A percentile compares a stretch with the other conserved stretches of the same genome.
Evolutionary conservation across 1,284 basidiomycete species (phyloP).

Genomic region (Mixia osmundae): DNA sequence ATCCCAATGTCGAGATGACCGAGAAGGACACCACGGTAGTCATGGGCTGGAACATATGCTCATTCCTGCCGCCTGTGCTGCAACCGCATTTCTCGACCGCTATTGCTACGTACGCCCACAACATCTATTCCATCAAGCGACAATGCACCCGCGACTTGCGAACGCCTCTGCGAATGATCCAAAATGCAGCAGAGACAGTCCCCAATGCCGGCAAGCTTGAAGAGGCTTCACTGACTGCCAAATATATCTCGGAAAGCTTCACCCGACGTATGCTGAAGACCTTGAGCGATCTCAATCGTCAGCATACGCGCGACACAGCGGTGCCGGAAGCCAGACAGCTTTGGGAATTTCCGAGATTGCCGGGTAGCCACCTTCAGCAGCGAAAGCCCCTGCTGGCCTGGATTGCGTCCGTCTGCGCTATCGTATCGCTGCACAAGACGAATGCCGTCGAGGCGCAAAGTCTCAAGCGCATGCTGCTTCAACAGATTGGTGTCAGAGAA

Average conservation of each 20-base stretch:
- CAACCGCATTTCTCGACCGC: slow-evolving; percentile 53
- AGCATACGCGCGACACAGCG: slow-evolving; percentile 26
- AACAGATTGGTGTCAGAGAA: slow-evolving; percentile 65
- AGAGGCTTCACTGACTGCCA: slow-evolving; percentile 41
- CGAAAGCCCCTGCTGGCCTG: slow-evolving; percentile 69
- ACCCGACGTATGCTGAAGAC: slow-evolving; percentile 57
- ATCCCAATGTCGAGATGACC: slow-evolving; percentile 41
- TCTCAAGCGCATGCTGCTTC: slow-evolving; percentile 68
- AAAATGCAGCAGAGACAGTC: slow-evolving; percentile 34
- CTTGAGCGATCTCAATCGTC: slow-evolving; percentile 41
- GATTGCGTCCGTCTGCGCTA: slow-evolving; percentile 65
- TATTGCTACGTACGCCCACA: slow-evolving; percentile 63
- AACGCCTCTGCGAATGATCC: slow-evolving; percentile 48
- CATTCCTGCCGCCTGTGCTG: slow-evolving; percentile 64
- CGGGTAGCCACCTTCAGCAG: slow-evolving; percentile 56
- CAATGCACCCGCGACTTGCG: slow-evolving; percentile 30
- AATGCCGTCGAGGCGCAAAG: slow-evolving; percentile 65
- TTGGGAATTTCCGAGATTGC: slow-evolving; percentile 61
- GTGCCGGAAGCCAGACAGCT: slow-evolving; percentile 33
- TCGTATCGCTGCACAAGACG: slow-evolving; percentile 52
- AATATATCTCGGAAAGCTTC: slow-evolving; percentile 55
- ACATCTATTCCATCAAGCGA: slow-evolving; percentile 53
- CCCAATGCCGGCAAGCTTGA: slow-evolving; percentile 42
- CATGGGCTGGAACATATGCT: slow-evolving; percentile 87
- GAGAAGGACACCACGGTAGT: slow-evolving; percentile 36